Conservation (phyloP, 495 filamentous ascomycete species). For the Lasiosphaeris hirsuta region DNA sequence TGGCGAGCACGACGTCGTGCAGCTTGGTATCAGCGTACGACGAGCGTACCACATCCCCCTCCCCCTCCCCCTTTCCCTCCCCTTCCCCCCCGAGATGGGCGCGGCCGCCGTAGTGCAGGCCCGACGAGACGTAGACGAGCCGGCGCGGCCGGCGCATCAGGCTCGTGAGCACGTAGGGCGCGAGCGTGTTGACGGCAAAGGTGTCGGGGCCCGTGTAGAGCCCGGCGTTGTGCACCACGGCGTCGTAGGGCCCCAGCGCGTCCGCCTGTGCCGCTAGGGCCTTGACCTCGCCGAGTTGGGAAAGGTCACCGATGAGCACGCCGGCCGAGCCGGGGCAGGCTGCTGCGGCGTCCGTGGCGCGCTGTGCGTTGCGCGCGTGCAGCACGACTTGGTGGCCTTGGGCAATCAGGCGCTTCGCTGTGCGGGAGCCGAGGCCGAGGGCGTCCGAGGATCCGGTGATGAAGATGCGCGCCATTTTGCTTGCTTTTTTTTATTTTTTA, state of each 20-base stretch:
- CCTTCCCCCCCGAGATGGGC: too few species aligned
- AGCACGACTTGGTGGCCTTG: conserved; percentile 55
- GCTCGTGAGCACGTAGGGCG: conserved; percentile 56
- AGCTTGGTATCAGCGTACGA: conserved; percentile 53
- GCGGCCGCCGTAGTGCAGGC: conserved; percentile 48
- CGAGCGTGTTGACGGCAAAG: conserved; percentile 56
- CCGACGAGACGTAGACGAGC: conserved; percentile 51
- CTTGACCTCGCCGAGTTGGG: conserved; percentile 52
- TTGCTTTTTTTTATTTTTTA: too few species aligned
- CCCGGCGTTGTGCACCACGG: conserved; percentile 57
- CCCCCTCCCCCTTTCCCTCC: too few species aligned
- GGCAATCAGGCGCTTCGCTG: conserved; percentile 48
- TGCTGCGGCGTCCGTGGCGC: conserved; percentile 42
- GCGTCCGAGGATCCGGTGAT: conserved; percentile 49
- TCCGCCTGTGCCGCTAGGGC: conserved; percentile 50
- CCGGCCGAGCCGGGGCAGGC: conserved; percentile 48
- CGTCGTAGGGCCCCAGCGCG: conserved; percentile 48
- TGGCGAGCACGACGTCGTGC: conserved; percentile 52
- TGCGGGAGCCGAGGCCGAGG: conserved; percentile 45
- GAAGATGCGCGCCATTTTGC: conserved; percentile 54
- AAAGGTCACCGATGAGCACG: conserved; percentile 50
- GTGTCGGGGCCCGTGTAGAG: conserved; percentile 41
- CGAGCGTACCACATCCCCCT: conserved; percentile 22
- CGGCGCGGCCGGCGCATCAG: conserved; percentile 51
- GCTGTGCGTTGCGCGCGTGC: conserved; percentile 52